Evolutionary conservation across 345 rosid genomes (phyloP), one percentile per base, ranked within the genome.

Genomic region (Brassica rapa): DNA sequence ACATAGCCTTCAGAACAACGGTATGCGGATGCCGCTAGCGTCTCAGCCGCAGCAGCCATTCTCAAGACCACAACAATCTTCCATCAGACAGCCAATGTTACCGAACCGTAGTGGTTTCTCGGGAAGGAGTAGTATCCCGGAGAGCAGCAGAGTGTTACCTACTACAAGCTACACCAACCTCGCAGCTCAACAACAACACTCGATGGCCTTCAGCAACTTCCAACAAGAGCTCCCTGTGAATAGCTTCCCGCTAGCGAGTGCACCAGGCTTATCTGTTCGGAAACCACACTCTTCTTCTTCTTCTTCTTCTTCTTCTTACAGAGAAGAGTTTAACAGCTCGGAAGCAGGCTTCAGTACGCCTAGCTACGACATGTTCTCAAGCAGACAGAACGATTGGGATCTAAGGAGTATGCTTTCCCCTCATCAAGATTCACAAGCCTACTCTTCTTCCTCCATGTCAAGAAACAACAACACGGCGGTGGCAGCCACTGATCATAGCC

Each of bases 311-410:
- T 51, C 56, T 51, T 70, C 82, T 59, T 92, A 83, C 75, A 89
- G 82, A 41, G 90, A 88, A 67, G 94, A 92, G 16, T 82, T 81
- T 68, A 83, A 82, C 63, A 80, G 83, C 85, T 85, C 93, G 0
- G 88, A 86, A 35, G 29, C 68, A 0, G 71, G 82, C 24, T 73
- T 79, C 60, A 16, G 51, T 12, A 51, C 70, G 5, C 46, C 70
- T 1, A 80, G 32, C 25, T 75, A 53, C 68, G 79, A 74, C 33
- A 64, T 75, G 68, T 74, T 75, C 62, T 63, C 29, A 46, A 19
- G 27, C 41, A 69, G 78, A 77, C 77, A 90, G 55, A 83, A 84
- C 12, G 86, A 86, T 51, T 92, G 97, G 97, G 93, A 89, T 79
- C 79, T 88, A 27, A 85, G 88, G 66, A 88, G 84, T 80, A 86